These are phyloP conservation scores for Metschnikowia continentalis DNA, from an alignment of 805 yeast genomes.

Conservation along the genomic window DNA sequence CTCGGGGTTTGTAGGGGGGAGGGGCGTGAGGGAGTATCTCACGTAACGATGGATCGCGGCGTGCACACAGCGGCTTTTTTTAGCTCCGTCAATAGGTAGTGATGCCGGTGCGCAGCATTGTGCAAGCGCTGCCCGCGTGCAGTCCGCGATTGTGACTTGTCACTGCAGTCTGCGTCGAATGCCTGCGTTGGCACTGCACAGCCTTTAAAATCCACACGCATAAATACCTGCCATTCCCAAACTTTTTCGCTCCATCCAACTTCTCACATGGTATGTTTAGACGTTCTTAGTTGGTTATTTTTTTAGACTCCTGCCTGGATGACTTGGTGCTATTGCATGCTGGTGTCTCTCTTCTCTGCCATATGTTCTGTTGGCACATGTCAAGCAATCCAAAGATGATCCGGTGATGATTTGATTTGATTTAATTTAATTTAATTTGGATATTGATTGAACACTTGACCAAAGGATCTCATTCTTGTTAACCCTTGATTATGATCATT, in stretches of 20 bases:
- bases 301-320: no score
- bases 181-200: slow-evolving; percentile 2
- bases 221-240: neutral
- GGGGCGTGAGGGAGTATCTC: neutral
- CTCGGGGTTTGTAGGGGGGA: neutral
- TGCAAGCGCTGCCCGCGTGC: neutral
- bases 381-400: neutral
- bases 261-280: slow-evolving; percentile 1
- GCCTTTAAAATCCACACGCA: slow-evolving; percentile 1
- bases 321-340: no score
- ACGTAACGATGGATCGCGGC: neutral
- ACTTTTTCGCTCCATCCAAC: neutral
- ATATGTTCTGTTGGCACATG: no score
- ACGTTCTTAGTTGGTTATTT: no score
- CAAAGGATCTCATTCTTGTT: no score
- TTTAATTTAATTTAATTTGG: neutral
- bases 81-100: neutral
- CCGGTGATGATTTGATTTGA: neutral
- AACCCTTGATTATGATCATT: neutral
- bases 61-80: neutral
- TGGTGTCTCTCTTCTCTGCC: no score
- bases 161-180: neutral
- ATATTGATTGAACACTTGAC: no score
- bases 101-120: neutral
- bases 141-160: neutral